Base-by-base conservation (phyloP, 2,329 filamentous ascomycete species). In the Didymella exigua region DNA sequence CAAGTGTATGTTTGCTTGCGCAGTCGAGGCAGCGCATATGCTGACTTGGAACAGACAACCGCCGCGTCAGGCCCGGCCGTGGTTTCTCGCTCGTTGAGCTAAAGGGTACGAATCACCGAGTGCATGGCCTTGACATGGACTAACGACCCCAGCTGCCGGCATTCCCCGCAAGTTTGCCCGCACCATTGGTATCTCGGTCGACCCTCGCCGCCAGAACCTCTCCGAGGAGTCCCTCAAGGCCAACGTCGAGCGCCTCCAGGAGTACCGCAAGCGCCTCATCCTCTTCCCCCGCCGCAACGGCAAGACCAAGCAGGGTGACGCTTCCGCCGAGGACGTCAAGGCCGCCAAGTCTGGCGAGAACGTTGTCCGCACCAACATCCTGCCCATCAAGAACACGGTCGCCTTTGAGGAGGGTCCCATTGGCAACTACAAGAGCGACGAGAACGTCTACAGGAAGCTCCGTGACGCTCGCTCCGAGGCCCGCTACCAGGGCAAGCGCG, bases 181-280 rank as follows among this genome's bases (percentile, higher is more conserved):
- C 76, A 98, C 95, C 79, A 90, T 99, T 83, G 95, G 95, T 81
- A 98, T 99, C 82, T 80, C 91, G 69, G 93, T 99, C 83, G 95
- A 99, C 82, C 85, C 87, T 41, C 93, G 95, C 84, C 93, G 95
- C 81, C 88, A 91, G 84, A 99, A 98, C 87, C 89, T 96, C 76
- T 95, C 89, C 77, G 91, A 96, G 84, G 95, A 98, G 87, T 90
- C 89, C 68, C 89, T 98, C 74, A 86, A 91, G 79, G 85, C 86
- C 85, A 99, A 99, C 83, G 93, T 99, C 74, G 90, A 90, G 80
- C 95, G 95, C 77, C 91, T 99, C 78, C 93, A 97, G 87, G 91
- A 91, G 79, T 99, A 96, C 92, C 90, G 89, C 84, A 87, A 89
- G 77, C 91, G 92, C 77, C 84, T 99, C 76, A 96, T 99, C 79